Percentiles rank a stretch among this genome's conserved stretches.
Evolutionary conservation across 768 basidiomycete genomes (phyloP).

Genomic region (Glaciozyma antarctica): DNA sequence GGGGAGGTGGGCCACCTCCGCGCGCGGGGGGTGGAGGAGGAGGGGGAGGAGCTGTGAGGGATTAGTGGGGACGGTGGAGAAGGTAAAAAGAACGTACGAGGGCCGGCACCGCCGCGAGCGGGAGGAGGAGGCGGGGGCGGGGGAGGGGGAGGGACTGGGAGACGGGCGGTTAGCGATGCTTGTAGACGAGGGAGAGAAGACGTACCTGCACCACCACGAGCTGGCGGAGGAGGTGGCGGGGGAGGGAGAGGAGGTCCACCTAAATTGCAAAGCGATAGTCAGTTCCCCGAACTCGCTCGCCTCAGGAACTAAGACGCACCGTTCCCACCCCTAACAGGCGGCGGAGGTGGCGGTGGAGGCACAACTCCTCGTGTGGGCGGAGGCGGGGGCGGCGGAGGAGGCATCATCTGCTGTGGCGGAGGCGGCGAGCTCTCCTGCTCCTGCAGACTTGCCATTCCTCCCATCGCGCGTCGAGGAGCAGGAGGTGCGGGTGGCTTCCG

Average conservation of each 20-base stretch:
- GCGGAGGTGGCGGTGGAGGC: constrained; percentile 39
- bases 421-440: constrained; percentile 36
- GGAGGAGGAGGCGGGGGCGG: constrained; percentile 19
- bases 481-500: constrained; percentile 18
- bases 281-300: no score
- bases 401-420: constrained; percentile 9
- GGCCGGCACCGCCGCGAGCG: constrained; percentile 17
- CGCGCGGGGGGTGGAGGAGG: constrained; percentile 10
- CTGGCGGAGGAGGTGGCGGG: neutral
- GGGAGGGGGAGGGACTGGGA: constrained; percentile 29
- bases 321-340: constrained; percentile 15
- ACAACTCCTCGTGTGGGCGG: constrained; percentile 16
- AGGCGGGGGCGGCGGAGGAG: constrained; percentile 14
- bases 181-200: no score
- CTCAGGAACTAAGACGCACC: no score
- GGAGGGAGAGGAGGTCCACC: no score
- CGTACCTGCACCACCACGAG: neutral
- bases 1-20: constrained; percentile 20
- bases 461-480: constrained; percentile 6
- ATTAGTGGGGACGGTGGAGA: neutral
- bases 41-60: constrained; percentile 11
- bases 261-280: no score
- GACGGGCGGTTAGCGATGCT: no score
- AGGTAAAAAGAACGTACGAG: constrained; percentile 3
- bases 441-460: neutral